A percentile compares a stretch with the other conserved stretches of the same genome.
Evolutionary conservation across 495 filamentous ascomycete species (phyloP).

Genomic region (Parmelia sp.): DNA sequence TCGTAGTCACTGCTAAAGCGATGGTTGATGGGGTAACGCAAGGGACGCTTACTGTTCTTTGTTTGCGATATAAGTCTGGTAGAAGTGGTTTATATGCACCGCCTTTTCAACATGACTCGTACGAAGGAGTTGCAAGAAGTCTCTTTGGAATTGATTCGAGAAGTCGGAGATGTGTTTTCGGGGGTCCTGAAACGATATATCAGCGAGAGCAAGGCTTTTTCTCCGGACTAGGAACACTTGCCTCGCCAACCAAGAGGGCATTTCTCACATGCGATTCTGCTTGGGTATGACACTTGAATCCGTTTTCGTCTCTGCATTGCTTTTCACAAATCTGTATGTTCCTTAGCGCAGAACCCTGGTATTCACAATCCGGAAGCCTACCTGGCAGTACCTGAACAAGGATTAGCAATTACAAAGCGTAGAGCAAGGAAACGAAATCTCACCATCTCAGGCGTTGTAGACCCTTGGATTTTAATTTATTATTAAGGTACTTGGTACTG

Average conservation of each 20-base stretch:
- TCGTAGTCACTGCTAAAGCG: neutral
- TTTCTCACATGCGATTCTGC: constrained; percentile 76
- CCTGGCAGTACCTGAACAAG: neutral
- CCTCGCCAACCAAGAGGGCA: constrained; percentile 34
- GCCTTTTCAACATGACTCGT: constrained; percentile 82
- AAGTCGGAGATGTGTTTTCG: constrained; percentile 57
- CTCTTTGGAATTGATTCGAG: constrained; percentile 66
- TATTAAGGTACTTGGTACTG: constrained; percentile 74
- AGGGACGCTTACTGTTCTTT: constrained; percentile 53
- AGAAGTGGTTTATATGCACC: constrained; percentile 83
- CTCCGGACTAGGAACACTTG: neutral
- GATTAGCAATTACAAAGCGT: neutral
- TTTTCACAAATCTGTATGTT: constrained; percentile 52
- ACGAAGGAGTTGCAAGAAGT: constrained; percentile 68
- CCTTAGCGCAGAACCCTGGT: neutral
- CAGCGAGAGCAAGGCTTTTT: neutral
- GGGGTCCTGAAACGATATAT: neutral
- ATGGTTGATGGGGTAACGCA: neutral
- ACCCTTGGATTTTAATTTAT: constrained; percentile 86
- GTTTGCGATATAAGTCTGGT: constrained; percentile 76
- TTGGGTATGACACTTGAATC: constrained; percentile 63
- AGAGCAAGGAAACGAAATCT: neutral
- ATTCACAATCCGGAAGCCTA: neutral
- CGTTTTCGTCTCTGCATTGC: constrained; percentile 49
- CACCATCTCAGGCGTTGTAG: constrained; percentile 83